Evolutionary conservation across 2,329 filamentous ascomycete species (phyloP), one percentile per base, ranked within the genome.

Genomic region (Fusarium austroafricanum): DNA sequence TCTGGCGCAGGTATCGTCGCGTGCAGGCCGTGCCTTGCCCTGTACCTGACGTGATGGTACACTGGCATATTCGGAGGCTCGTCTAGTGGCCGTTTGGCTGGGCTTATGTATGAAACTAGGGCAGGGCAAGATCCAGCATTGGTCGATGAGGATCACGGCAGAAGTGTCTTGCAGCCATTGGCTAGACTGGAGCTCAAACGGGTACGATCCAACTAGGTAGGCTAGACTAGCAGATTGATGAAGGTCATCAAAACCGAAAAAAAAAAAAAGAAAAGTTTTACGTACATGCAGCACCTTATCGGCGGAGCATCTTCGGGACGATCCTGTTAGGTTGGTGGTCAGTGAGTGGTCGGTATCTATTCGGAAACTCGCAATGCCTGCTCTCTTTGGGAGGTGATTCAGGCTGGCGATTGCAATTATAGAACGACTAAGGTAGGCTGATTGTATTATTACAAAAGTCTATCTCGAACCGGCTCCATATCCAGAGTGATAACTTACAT

Each of bases 1-100:
- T 73, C 52, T 59, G 26, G 38, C 49, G 39, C 46, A 70, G 55
- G 71, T 71, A 73, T 68, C 58, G 39, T 59, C 45, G 43, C 42
- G 57, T 65, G 66, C 61, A 71, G 45, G 43, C 40, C 39, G 61
- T 57, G 59, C 62, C 51, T 38, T 58, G 53, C 28, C 21, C 49
- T 62, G 61, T 70, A 72, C 72, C 60, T 71, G 44, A 47, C 40
- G 52, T 59, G 49, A 51, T 56, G 50, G 70, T 71, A 66, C 35
- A 43, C 53, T 65, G 60, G 38, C 60, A 65, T 55, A 68, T 65
- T 65, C 56, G 35, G 47, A 53, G 42, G 44, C 50, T 55, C 37
- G 56, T 63, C 60, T 74, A 74, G 72, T 55, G 69, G 68, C 72
- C 72, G 72, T 74, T 74, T 74, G 67, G 56, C 64, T 51, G 43